These are phyloP conservation scores for Pythium dissotocum DNA, from an alignment of 352 stramenopile species.

Conservation along the genomic window DNA sequence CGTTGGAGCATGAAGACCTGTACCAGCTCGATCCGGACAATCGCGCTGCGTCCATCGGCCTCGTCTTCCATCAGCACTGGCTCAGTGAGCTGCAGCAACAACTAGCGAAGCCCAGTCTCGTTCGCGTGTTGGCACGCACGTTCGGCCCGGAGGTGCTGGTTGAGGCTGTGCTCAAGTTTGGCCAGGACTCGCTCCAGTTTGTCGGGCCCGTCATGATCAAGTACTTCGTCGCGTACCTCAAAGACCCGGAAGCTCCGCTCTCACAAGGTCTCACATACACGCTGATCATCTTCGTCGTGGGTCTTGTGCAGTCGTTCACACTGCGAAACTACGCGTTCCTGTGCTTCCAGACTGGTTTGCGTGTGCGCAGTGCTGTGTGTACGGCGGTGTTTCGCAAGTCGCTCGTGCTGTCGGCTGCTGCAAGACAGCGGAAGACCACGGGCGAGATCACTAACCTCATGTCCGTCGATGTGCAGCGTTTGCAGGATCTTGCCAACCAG, in stretches of 20 bases:
- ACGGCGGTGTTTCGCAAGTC: conserved; percentile 34
- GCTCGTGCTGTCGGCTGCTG: background rate
- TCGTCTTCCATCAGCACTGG: conserved; percentile 48
- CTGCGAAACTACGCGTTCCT: conserved; percentile 82
- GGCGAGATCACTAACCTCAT: conserved; percentile 5
- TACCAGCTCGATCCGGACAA: conserved; percentile 77
- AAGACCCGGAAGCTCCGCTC: conserved; percentile 50
- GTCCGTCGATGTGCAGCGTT: background rate
- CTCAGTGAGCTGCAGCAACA: background rate
- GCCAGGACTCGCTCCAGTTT: conserved; percentile 80
- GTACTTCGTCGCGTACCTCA: conserved; percentile 73
- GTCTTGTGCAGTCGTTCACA: conserved; percentile 67
- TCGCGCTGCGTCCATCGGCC: conserved; percentile 46
- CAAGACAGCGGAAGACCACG: background rate
- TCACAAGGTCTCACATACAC: conserved; percentile 57
- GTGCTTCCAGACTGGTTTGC: conserved; percentile 73
- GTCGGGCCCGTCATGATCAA: conserved; percentile 81
- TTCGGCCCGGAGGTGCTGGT: background rate
- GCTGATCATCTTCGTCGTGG: conserved; percentile 55
- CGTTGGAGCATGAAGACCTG: conserved; percentile 77
- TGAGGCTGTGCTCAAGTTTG: conserved; percentile 55
- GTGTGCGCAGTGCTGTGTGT: conserved; percentile 61
- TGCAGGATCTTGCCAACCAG: conserved; percentile 14
- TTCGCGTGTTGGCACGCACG: background rate
- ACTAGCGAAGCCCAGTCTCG: background rate